Conservation (phyloP, 2,329 filamentous ascomycete species). For the Meredithiella fracta region DNA sequence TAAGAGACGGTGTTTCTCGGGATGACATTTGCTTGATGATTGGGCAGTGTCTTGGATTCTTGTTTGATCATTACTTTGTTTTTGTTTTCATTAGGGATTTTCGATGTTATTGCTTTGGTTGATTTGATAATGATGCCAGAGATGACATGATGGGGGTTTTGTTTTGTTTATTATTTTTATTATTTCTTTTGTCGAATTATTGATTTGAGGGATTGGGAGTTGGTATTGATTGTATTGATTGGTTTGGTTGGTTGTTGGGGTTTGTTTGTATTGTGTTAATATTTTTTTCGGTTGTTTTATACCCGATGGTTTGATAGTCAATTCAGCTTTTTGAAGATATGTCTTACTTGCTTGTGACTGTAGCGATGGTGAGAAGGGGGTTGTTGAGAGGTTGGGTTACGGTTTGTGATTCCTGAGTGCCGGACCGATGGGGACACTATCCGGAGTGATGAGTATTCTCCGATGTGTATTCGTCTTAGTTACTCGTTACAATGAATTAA, state of each 20-base stretch:
- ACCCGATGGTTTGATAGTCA: neutral
- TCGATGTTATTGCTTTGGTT: neutral
- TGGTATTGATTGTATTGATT: neutral
- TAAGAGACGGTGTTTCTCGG: neutral
- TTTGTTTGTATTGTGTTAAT: neutral
- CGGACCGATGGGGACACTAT: too few species aligned
- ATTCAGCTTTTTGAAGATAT: neutral
- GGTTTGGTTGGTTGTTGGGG: too few species aligned
- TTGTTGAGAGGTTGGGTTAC: neutral
- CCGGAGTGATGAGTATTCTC: too few species aligned
- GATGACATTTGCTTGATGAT: neutral
- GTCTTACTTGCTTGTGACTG: neutral
- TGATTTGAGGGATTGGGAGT: neutral
- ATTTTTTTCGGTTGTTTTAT: neutral
- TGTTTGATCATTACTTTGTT: conserved; percentile 1
- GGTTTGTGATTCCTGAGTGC: neutral
- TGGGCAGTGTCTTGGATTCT: neutral
- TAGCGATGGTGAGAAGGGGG: neutral
- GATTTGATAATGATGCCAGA: neutral
- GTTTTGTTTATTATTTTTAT: conserved; percentile 7
- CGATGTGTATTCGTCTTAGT: too few species aligned
- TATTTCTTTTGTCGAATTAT: neutral
- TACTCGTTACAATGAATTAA: too few species aligned
- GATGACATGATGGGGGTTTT: neutral
- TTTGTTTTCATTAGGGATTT: neutral